A percentile compares a stretch with the other conserved stretches of the same genome.
phyloP scores from a whole-genome alignment of 2,329 filamentous ascomycete genomes.

The Penicillium italicum region DNA sequence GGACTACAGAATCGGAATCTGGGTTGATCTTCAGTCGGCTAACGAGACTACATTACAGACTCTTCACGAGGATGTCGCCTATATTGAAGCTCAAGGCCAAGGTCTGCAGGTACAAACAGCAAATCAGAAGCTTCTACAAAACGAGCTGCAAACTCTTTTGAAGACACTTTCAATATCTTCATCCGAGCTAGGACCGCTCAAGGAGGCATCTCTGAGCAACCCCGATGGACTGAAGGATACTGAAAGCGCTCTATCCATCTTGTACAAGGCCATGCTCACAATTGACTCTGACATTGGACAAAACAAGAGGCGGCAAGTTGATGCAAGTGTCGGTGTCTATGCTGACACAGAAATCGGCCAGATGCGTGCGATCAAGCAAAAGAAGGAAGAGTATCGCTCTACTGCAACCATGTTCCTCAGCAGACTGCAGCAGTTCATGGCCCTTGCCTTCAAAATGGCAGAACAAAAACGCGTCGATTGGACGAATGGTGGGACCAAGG shows the following conservation, averaged over 20 bases:
- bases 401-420: slow-evolving; percentile 75
- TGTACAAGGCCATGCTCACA: slow-evolving; percentile 90
- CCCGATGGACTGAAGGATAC: slow-evolving; percentile 69
- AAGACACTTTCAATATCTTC: slow-evolving; percentile 85
- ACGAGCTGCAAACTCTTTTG: slow-evolving; percentile 82
- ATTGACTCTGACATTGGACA: slow-evolving; percentile 78
- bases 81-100: slow-evolving; percentile 95
- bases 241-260: slow-evolving; percentile 69
- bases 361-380: slow-evolving; percentile 92
- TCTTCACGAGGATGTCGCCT: slow-evolving; percentile 89
- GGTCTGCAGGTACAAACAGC: slow-evolving; percentile 95
- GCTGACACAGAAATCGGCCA: slow-evolving; percentile 71
- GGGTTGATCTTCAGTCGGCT: slow-evolving; percentile 19
- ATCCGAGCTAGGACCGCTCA: slow-evolving; percentile 69
- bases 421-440: slow-evolving; percentile 77
- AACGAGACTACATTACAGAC: slow-evolving; percentile 55
- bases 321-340: slow-evolving; percentile 54
- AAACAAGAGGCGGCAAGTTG: slow-evolving; percentile 49
- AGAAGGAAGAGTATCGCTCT: slow-evolving; percentile 80
- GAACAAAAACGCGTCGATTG: slow-evolving; percentile 66
- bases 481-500: slow-evolving; percentile 34
- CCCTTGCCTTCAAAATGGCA: slow-evolving; percentile 71
- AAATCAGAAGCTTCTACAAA: slow-evolving; percentile 90
- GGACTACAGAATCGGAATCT: too few species aligned
- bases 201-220: slow-evolving; percentile 68